Evolutionary conservation across 2,329 filamentous ascomycete species (phyloP), one percentile per base, ranked within the genome.

Genomic region (Aspergillus terreus): DNA sequence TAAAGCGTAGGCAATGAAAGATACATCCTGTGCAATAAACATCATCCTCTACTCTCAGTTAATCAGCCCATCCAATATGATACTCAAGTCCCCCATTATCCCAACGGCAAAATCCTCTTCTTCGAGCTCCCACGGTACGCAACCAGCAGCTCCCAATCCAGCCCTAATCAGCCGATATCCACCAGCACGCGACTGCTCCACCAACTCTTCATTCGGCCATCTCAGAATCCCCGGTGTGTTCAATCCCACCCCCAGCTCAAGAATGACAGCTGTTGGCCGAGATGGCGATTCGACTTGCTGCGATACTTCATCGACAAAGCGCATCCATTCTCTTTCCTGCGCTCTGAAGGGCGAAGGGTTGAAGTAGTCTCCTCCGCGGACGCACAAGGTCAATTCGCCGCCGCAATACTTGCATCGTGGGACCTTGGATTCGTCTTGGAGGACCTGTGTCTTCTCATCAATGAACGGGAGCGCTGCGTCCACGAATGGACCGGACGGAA

Each of bases 181-280:
- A 21, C 52, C 30, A 40, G 33, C 44, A 5, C 30, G n/a, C 4
- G 52, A 46, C 9, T 50, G 36, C 5, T 52, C 49, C 0, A 63
- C 55, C 30, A 59, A 30, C 17, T 60, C 55, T 32, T 63, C 61
- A 47, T 62, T 59, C 17, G 56, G 53, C 58, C 57, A 61, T 17
- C 59, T 49, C 46, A 63, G 14, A 15, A 63, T 59, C 17, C 44
- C 53, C 1, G 61, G 60, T 1, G 61, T 63, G 11, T 62, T 62
- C 41, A 62, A 21, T 2, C 60, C 61, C 15, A 60, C 59, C 0
- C 60, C 61, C 5, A 63, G 38, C 44, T 62, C 60, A 9, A 63
- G 45, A 38, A 62, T 47, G 2, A 63, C 60, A 1, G 46, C n/a
- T 14, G 7, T 21, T 10, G 23, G 15, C 30, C 17, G 9, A 19